Evolutionary conservation across 2,329 filamentous ascomycete species (phyloP).

Genomic region (Aspergillus hiratsukae): DNA sequence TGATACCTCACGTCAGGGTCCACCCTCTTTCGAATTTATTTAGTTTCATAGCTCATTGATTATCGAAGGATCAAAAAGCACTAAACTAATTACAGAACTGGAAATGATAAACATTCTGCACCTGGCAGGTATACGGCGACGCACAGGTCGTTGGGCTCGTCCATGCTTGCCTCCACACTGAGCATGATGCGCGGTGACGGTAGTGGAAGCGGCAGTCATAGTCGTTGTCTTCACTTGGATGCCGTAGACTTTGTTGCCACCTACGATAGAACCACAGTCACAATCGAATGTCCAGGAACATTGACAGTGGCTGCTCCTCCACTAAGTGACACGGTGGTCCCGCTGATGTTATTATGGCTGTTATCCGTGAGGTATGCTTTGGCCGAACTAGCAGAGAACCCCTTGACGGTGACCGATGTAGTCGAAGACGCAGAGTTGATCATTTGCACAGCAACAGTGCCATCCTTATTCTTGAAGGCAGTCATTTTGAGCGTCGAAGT

Average conservation of each 20-base stretch:
- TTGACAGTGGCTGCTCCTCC: not conserved
- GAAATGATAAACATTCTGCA: not conserved
- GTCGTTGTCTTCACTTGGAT: no score
- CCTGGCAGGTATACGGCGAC: not conserved
- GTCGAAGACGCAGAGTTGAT: not conserved
- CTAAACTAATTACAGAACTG: not conserved
- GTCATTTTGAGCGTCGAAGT: not conserved
- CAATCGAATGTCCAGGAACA: not conserved
- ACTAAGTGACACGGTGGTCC: not conserved
- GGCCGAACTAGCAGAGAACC: not conserved
- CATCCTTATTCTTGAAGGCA: not conserved
- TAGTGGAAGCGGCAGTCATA: not conserved
- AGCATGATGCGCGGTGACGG: not conserved
- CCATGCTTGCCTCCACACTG: not conserved
- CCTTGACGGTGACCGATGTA: not conserved
- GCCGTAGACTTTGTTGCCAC: no score
- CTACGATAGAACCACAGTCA: not conserved
- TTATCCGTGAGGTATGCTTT: not conserved
- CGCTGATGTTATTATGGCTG: not conserved
- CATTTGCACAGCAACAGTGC: not conserved
- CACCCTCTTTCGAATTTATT: not conserved
- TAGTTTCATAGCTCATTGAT: no score
- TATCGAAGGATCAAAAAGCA: not conserved
- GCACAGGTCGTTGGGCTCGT: not conserved
- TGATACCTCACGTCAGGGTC: not conserved